Conservation (phyloP, 306 rosid genomes). For the Betula pendula region DNA sequence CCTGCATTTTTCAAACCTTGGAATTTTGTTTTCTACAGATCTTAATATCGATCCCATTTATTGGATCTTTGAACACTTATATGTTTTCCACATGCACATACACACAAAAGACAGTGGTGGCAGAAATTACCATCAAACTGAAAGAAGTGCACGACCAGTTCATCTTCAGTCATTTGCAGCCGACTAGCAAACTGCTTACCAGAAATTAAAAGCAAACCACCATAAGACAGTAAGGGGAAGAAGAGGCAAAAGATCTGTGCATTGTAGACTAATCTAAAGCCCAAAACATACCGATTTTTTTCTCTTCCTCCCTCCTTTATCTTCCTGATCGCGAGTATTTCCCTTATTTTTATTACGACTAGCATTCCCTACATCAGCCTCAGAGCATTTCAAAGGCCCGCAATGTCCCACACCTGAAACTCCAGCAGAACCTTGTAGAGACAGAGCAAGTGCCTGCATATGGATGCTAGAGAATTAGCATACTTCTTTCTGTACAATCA, state of each 20-base stretch:
- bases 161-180: slow-evolving; percentile 86
- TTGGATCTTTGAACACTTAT: not conserved
- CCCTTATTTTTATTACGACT: slow-evolving; percentile 33
- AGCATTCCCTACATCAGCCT: slow-evolving; percentile 26
- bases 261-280: not conserved
- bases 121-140: slow-evolving; percentile 78
- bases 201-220: slow-evolving; percentile 21
- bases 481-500: slow-evolving; percentile 15
- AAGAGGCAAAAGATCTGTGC: slow-evolving; percentile 11
- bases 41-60: not conserved
- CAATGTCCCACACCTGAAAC: slow-evolving; percentile 22
- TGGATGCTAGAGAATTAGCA: slow-evolving; percentile 29
- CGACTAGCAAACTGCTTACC: slow-evolving; percentile 68
- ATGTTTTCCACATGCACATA: not conserved
- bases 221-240: not conserved
- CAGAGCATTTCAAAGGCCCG: slow-evolving; percentile 16
- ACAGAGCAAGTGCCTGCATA: slow-evolving; percentile 82
- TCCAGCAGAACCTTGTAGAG: slow-evolving; percentile 53
- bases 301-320: slow-evolving; percentile 58
- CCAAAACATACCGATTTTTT: slow-evolving; percentile 56
- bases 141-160: slow-evolving; percentile 68
- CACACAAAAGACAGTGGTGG: slow-evolving; percentile 13
- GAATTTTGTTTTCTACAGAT: not conserved
- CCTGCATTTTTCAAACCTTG: not conserved
- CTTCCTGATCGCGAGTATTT: slow-evolving; percentile 41